Percentiles rank a stretch among this genome's conserved stretches.
These are phyloP conservation scores for Backusella australiensis DNA, from an alignment of 192 early-diverging fungal species.

Conservation along the genomic window DNA sequence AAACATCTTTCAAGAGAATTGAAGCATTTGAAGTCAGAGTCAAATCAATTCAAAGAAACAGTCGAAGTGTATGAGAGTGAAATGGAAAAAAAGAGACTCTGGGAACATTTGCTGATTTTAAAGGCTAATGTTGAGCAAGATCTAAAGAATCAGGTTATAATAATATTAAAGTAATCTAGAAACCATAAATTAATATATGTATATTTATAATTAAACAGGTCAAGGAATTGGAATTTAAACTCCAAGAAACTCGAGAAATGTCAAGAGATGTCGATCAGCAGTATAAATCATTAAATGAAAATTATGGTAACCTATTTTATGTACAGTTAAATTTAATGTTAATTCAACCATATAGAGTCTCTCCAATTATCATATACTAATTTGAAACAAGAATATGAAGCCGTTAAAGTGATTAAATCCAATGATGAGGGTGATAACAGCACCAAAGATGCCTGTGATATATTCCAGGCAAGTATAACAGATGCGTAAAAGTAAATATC, in stretches of 20 bases:
- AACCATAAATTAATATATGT: neutral
- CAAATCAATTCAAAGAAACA: slow-evolving; percentile 1
- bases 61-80: neutral
- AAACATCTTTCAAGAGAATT: neutral
- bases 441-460: neutral
- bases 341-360: neutral
- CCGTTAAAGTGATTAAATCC: neutral
- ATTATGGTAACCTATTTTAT: neutral
- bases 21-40: neutral
- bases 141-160: neutral
- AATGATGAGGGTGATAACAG: neutral
- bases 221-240: neutral
- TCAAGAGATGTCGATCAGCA: neutral
- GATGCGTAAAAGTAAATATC: neutral
- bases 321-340: neutral
- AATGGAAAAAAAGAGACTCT: slow-evolving; percentile 4
- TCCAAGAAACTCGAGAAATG: neutral
- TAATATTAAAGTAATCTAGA: neutral
- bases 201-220: neutral
- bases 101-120: neutral
- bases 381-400: slow-evolving; percentile 2
- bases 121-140: neutral
- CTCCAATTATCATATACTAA: neutral
- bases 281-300: neutral
- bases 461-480: neutral